Conservation (phyloP, 495 filamentous ascomycete species). For the Podospora comata region DNA sequence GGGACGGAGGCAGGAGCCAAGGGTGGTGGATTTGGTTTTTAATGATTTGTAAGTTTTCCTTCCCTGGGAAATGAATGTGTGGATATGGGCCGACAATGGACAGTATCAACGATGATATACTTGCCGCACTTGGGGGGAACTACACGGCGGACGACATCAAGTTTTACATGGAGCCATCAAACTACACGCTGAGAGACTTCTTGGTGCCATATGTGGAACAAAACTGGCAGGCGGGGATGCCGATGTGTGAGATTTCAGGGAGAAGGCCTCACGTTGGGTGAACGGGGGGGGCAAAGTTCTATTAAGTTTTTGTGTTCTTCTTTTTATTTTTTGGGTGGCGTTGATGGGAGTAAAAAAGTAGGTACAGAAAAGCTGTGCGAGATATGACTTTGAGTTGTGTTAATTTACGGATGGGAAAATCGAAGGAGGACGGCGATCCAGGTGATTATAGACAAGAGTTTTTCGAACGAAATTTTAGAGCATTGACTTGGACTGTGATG, state of each 20-base stretch:
- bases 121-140: neutral
- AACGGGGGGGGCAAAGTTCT: neutral
- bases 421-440: neutral
- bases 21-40: slow-evolving; percentile 11
- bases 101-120: slow-evolving; percentile 6
- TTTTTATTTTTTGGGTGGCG: neutral
- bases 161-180: neutral
- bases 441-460: too few species aligned
- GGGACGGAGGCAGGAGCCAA: neutral
- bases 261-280: neutral
- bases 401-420: neutral
- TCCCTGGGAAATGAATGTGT: neutral
- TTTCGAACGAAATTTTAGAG: too few species aligned
- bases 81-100: neutral
- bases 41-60: slow-evolving; percentile 9
- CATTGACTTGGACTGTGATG: too few species aligned
- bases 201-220: slow-evolving; percentile 2
- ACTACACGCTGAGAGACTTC: slow-evolving; percentile 3
- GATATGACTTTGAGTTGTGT: too few species aligned
- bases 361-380: neutral
- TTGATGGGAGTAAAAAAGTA: neutral
- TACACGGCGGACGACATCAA: slow-evolving; percentile 2
- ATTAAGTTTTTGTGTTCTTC: too few species aligned
- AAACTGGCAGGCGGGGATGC: slow-evolving; percentile 8
- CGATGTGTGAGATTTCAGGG: neutral